These are phyloP conservation scores for Xylariaceae sp. DNA, from an alignment of 2,329 filamentous ascomycete genomes.

Conservation along the genomic window DNA sequence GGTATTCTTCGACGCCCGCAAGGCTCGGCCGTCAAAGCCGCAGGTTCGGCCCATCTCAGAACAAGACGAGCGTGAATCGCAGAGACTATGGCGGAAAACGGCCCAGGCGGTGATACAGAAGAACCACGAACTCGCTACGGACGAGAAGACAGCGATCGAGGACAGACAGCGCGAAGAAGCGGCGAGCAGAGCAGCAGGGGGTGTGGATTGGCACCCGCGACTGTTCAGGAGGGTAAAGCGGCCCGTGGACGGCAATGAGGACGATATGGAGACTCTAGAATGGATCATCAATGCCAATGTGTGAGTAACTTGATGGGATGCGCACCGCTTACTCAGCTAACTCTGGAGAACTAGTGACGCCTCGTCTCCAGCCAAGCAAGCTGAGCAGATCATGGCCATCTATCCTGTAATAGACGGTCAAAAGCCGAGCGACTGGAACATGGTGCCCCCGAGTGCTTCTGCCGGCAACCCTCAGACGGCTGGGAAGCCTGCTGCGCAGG, in stretches of 20 bases:
- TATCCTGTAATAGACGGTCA: constrained; percentile 80
- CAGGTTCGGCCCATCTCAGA: constrained; percentile 70
- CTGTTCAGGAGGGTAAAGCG: constrained; percentile 72
- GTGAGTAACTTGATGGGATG: constrained; percentile 45
- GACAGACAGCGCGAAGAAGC: constrained; percentile 88
- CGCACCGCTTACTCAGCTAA: too few species aligned
- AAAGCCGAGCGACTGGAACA: constrained; percentile 44
- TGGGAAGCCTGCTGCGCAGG: constrained; percentile 7
- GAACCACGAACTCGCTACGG: constrained; percentile 83
- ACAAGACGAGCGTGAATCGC: constrained; percentile 84
- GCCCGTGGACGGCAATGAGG: constrained; percentile 62
- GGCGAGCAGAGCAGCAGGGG: constrained; percentile 66
- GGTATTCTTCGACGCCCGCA: constrained; percentile 78
- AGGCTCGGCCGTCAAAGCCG: constrained; percentile 69
- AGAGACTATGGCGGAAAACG: constrained; percentile 77
- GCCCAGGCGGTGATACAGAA: constrained; percentile 73
- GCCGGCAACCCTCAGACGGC: constrained; percentile 12
- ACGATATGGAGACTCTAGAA: constrained; percentile 83
- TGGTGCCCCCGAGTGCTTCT: constrained; percentile 44
- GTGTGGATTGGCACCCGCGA: constrained; percentile 78
- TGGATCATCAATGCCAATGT: constrained; percentile 89
- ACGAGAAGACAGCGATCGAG: constrained; percentile 94
- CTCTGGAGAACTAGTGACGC: constrained; percentile 38
- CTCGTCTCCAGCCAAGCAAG: constrained; percentile 58
- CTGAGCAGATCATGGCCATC: constrained; percentile 78